These are phyloP conservation scores for Fusarium papillatum DNA, from an alignment of 2,329 filamentous ascomycete species.

Conservation along the genomic window DNA sequence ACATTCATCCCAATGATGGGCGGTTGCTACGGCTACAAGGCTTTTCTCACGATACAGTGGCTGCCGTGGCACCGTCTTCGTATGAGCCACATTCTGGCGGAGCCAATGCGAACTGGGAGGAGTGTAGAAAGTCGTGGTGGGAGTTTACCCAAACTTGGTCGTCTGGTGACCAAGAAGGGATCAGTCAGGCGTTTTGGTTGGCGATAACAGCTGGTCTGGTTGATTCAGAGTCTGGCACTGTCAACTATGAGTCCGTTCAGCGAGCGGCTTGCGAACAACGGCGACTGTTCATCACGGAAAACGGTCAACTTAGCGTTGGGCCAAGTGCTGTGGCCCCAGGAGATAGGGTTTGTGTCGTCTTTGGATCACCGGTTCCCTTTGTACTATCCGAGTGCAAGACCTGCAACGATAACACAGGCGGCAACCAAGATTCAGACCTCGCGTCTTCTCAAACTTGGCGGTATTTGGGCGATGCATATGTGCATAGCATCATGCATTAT, in stretches of 20 bases:
- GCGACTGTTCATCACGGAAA: background rate
- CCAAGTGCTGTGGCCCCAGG: background rate
- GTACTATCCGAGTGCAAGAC: background rate
- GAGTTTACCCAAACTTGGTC: background rate
- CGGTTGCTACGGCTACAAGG: background rate
- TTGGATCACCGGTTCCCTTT: background rate
- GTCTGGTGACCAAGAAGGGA: background rate
- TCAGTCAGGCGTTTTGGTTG: background rate
- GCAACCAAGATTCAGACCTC: background rate
- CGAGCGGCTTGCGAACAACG: background rate
- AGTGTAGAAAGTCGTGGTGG: background rate
- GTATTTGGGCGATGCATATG: background rate
- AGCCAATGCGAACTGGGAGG: background rate
- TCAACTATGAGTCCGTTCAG: background rate
- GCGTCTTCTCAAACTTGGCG: background rate
- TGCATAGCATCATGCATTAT: background rate
- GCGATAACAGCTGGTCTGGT: background rate
- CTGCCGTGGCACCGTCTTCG: background rate
- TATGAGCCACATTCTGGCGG: background rate
- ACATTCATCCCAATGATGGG: background rate
- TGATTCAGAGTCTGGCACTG: background rate
- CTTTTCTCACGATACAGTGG: background rate
- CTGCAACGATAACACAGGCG: background rate
- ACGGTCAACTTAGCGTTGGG: background rate
- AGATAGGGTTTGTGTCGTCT: background rate